Base-by-base conservation (phyloP, 2,329 filamentous ascomycete species). In the Microdochium bolleyi region DNA sequence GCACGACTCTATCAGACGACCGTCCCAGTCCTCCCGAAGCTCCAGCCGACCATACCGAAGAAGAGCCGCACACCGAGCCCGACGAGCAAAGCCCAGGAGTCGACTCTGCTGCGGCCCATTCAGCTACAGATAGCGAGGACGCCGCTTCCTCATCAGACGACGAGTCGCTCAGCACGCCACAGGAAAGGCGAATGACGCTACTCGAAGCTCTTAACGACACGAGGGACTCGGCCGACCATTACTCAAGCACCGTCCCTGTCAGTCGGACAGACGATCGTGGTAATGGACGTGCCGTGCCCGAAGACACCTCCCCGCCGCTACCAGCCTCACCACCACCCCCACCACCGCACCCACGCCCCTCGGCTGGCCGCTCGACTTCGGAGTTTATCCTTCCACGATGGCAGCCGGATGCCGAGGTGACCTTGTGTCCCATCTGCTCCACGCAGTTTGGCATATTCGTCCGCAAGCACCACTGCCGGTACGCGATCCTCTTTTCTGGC, bases 401-500 rank as follows among this genome's bases (percentile, higher is more conserved):
- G 92, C 92, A 96, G 71, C 88, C 91, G 3, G 92, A 97, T 68
- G 76, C 80, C 3, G 90, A 95, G 60, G 90, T 89, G 11, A 83
- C 84, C 1, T 79, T 84, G 56, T 97, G 92, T 66, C 89, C 91
- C 2, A 95, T 96, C 54, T 97, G 92, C 65, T 74, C 76, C 51
- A 81, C 80, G 1, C 81, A 84, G 49, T 97, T 97, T 64, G 88
- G 82, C 65, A 87, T 95, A 60, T 89, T 90, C 72, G 85, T 89
- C 64, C 80, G 92, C 57, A 95, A 95, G 66, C 92, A 97, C 71
- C 92, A 97, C 66, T 97, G 92, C 77, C 83, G 92, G 80, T 87
- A 73, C 49, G 80, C 70, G 8, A 51, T 38, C 38, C 49, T 8
- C 27, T 27, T 25, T 13, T 19, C 3, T 14, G 14, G 16, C 8